A percentile compares a stretch with the other conserved stretches of the same genome.
phyloP scores from a whole-genome alignment of 2,329 filamentous ascomycete species.

The Leptographium lundbergii region DNA sequence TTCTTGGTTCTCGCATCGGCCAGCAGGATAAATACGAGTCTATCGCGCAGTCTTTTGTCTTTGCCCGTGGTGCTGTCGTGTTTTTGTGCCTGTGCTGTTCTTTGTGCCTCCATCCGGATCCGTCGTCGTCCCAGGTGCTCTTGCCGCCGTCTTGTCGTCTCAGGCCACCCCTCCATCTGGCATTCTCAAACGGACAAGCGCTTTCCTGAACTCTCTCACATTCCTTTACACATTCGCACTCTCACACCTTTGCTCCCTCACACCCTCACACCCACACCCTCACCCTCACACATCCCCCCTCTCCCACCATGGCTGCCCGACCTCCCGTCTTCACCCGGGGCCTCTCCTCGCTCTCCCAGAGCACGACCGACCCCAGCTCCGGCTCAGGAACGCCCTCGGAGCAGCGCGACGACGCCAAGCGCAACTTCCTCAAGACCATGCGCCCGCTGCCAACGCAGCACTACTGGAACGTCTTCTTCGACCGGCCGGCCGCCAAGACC shows the following conservation, averaged over 20 bases:
- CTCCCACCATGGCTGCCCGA: slow-evolving; percentile 36
- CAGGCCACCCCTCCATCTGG: neutral
- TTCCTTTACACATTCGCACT: too few species aligned
- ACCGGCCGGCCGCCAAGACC: slow-evolving; percentile 24
- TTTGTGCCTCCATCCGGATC: neutral
- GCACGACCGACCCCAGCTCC: slow-evolving; percentile 41
- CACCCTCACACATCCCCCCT: neutral
- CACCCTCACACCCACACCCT: neutral
- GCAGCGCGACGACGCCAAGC: slow-evolving; percentile 66
- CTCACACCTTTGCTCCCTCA: neutral
- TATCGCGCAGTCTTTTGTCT: neutral
- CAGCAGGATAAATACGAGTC: neutral
- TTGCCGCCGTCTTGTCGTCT: neutral
- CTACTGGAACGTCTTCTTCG: slow-evolving; percentile 64
- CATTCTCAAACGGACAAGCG: too few species aligned
- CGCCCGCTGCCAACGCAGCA: slow-evolving; percentile 65
- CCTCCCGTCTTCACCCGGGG: slow-evolving; percentile 49
- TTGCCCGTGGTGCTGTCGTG: neutral
- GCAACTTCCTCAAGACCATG: slow-evolving; percentile 66
- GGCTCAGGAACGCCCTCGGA: slow-evolving; percentile 55
- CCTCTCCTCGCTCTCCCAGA: slow-evolving; percentile 49
- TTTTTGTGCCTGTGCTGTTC: neutral
- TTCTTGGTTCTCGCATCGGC: neutral
- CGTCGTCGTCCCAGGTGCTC: neutral
- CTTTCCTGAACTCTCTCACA: neutral